Evolutionary conservation across 768 basidiomycete species (phyloP).

Genomic region (Auriscalpium vulgare): DNA sequence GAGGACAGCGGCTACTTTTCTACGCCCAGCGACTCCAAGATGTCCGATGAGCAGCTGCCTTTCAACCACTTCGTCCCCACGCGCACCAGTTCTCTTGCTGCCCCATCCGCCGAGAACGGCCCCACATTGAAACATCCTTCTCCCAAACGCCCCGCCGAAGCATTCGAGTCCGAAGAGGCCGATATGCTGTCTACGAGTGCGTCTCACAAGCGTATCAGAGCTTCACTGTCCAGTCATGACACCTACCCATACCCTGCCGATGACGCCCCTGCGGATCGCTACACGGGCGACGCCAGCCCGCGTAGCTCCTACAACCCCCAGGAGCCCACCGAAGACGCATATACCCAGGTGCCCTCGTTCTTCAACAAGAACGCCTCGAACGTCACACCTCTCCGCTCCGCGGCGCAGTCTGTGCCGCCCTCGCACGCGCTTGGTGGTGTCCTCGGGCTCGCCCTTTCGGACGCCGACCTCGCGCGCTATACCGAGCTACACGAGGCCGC

Average conservation of each 20-base stretch:
- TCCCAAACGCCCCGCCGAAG: background rate
- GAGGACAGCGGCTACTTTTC: constrained; percentile 13
- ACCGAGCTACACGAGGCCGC: constrained; percentile 37
- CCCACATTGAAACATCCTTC: background rate
- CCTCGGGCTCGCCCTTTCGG: constrained; percentile 13
- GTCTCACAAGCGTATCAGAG: background rate
- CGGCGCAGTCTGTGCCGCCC: background rate
- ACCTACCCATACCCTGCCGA: background rate
- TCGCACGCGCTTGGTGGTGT: constrained; percentile 1
- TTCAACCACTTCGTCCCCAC: background rate
- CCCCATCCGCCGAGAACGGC: background rate
- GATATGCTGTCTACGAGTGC: background rate
- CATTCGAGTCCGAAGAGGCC: background rate
- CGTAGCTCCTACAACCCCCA: background rate
- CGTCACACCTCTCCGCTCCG: background rate
- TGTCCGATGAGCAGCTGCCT: background rate
- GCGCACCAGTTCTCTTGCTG: background rate
- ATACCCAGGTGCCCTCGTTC: background rate
- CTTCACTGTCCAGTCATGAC: background rate
- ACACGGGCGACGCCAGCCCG: too few relatives aligned
- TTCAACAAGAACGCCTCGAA: background rate
- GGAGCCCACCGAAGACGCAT: background rate
- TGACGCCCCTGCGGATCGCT: background rate
- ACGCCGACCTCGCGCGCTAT: constrained; percentile 33
- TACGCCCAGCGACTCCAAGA: background rate